Evolutionary conservation across 805 yeast genomes (phyloP), one percentile per base, ranked within the genome.

Genomic region (Metschnikowia drakensbergensis): DNA sequence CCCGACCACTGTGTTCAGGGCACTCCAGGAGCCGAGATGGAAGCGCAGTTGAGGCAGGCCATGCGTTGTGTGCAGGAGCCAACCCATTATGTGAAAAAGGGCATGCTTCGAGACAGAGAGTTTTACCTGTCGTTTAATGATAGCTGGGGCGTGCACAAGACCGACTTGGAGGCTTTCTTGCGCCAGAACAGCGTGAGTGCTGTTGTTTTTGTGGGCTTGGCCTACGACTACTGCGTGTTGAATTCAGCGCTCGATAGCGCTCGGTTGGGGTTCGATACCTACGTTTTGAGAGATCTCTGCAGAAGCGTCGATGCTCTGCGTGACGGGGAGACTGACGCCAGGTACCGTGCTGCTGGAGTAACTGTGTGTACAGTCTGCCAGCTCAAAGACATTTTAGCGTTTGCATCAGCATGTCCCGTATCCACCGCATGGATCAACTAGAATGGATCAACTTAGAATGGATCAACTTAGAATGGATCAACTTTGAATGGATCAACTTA

Each of bases 1-100:
- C 97, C 98, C 0, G 91, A 80, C 47, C 98, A 91, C 62, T 91
- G 97, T 64, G 79, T 91, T 11, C 91, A 88, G 59, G 73, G 75
- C 45, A 74, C 90, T 0, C 42, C 54, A 4, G 98, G 97, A 0
- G 76, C 91, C 0, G 72, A 76, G 33, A 72, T 86, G 31, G 86
- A 88, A 4, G 54, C 64, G 0, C 79, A 70, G 52, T 71, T 89
- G 46, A 55, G 66, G 44, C 60, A 63, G 9, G 58, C 55, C 1
- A 65, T 80, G 46, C 58, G 74, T 37, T 68, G 69, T 49, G 51
- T 54, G 4, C 61, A 64, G 27, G 64, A 74, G 3, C 69, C 77
- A 29, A 55, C 69, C 10, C 48, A 62, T 1, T 49, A 80, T 1
- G 81, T 91, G 6, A 73, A 75, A 49, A 91, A 92, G 66, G 98